Evolutionary conservation across 75 land plant species (phyloP), one percentile per base, ranked within the genome.

Genomic region (Adiantum capillusveneris): DNA sequence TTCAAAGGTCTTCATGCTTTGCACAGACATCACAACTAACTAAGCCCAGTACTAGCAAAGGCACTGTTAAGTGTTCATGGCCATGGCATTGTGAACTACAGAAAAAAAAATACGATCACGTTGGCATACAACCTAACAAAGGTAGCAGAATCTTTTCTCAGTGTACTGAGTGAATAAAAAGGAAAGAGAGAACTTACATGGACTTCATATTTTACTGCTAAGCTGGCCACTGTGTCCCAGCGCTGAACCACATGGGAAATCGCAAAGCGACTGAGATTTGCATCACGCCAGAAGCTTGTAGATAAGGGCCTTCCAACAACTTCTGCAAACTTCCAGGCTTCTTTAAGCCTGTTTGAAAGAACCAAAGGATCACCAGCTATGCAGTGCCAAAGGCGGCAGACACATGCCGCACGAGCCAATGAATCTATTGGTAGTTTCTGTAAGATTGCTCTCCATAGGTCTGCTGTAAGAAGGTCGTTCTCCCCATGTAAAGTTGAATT

Each of bases 131-230:
- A n/a, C n/a, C n/a, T n/a, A n/a, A n/a, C n/a, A n/a, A n/a, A n/a
- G n/a, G n/a, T n/a, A n/a, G n/a, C n/a, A n/a, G n/a, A n/a, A n/a
- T n/a, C n/a, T n/a, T n/a, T n/a, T n/a, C n/a, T n/a, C n/a, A n/a
- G n/a, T n/a, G n/a, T n/a, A n/a, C n/a, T n/a, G n/a, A n/a, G n/a
- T n/a, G n/a, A n/a, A n/a, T n/a, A n/a, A n/a, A 34, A 9, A 34
- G 9, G 37, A 5, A 30, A 12, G 29, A 28, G n/a, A 55, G 5
- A 1, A 44, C 61, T 22, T 25, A 90, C 96, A 85, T 91, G 97
- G 42, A 91, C 93, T 31, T 78, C 58, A 53, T 84, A 91, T 67
- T 80, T 87, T 36, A 91, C 76, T 27, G 97, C 97, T 46, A 91
- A 84, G 34, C 88, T 75, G 26, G 97, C 74, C 7, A 87, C 72